Percentiles rank a stretch among this genome's conserved stretches.
Evolutionary conservation across 768 basidiomycete species (phyloP).

Genomic region (Mycena galericulata): DNA sequence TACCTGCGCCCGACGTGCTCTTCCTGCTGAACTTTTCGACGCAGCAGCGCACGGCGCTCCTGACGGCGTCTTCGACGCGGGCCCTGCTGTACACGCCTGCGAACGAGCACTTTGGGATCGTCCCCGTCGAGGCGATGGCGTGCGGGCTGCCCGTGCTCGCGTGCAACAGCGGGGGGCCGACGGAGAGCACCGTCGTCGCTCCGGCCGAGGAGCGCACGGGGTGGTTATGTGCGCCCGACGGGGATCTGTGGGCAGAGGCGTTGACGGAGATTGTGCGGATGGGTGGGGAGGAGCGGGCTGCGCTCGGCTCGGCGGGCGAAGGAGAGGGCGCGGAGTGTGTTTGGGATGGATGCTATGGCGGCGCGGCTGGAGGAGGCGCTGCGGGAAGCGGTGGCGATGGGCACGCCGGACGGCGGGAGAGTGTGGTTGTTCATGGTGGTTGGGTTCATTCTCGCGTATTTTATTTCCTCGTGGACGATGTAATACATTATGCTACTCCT

Average conservation of each 20-base stretch:
- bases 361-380: constrained; percentile 67
- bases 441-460: constrained; percentile 28
- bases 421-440: constrained; percentile 19
- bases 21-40: constrained; percentile 95
- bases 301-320: constrained; percentile 68
- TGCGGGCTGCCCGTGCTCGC: constrained; percentile 93
- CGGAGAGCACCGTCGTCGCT: constrained; percentile 75
- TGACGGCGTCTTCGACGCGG: constrained; percentile 72
- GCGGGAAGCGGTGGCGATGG: constrained; percentile 67
- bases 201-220: constrained; percentile 71
- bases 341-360: constrained; percentile 85
- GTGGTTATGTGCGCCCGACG: constrained; percentile 75
- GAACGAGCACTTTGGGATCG: constrained; percentile 98
- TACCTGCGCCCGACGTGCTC: constrained; percentile 69
- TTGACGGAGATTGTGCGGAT: constrained; percentile 70
- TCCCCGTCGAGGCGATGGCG: constrained; percentile 94
- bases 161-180: constrained; percentile 89
- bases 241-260: constrained; percentile 77
- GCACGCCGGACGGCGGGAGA: constrained; percentile 44
- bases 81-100: constrained; percentile 92
- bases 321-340: constrained; percentile 69
- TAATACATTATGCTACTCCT: no score
- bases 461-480: constrained; percentile 10
- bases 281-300: constrained; percentile 52
- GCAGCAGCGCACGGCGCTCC: constrained; percentile 83